Evolutionary conservation across 2,329 filamentous ascomycete species (phyloP), one percentile per base, ranked within the genome.

Genomic region (Scolecobasidium constrictum): DNA sequence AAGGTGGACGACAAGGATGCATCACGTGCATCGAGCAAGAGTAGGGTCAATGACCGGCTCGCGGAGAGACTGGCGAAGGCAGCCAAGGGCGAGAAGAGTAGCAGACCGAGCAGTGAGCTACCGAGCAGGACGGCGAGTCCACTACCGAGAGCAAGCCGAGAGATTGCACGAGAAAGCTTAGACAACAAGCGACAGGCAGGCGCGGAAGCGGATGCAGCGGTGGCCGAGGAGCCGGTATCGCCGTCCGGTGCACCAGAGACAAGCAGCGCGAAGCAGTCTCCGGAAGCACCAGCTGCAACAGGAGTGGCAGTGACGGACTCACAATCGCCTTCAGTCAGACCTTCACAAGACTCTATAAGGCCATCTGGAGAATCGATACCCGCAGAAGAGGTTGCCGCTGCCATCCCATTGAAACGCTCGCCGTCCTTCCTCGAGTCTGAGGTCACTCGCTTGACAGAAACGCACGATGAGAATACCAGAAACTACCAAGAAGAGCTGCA

Each of bases 61-160:
- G 88, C 95, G 57, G 88, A 94, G 58, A 76, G 87, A 48, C 71
- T 98, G 47, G 90, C 90, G 21, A 85, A 86, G 56, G 92, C 88
- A 21, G 77, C 95, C 83, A 55, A 75, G 72, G 45, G 64, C 69
- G n/a, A 58, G 66, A 12, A 19, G 37, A 20, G 16, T 39, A 19
- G 20, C 9, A 38, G 42, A 35, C 35, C 35, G 18, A 21, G 26
- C 11, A 15, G 17, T 31, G 42, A 44, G 17, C 19, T 28, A 15
- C 35, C 36, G 9, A 38, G 35, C 19, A 19, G 34, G 17, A 39
- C 18, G 19, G 34, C 36, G 17, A 44, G 42, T 38, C 21, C 23
- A 18, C 15, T 20, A 12, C n/a, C 35, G 22, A 26, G 42, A 23
- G 35, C 19, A 9, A 44, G 42, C 16, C 18, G 7, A 15, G 40